Evolutionary conservation across 176 grass and related monocot species (phyloP).

Genomic region (Paspalum notatum): DNA sequence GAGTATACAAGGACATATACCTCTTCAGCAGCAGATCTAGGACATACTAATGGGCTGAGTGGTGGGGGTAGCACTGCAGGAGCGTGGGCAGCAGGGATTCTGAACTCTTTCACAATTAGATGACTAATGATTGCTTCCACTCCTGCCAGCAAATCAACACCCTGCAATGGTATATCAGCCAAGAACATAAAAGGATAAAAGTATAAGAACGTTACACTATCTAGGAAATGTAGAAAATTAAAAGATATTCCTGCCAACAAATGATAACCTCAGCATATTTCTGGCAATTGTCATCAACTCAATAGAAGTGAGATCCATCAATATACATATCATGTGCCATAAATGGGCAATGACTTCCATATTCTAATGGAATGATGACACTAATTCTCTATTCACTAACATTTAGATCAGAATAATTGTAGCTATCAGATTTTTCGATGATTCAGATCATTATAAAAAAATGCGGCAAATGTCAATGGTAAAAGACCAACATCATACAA

Average conservation of each 20-base stretch:
- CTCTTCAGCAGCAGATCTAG: constrained; percentile 94
- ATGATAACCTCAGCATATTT: constrained; percentile 4
- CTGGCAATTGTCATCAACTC: not conserved
- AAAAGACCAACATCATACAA: not conserved
- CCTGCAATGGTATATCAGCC: constrained; percentile 50
- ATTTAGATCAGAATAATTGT: not conserved
- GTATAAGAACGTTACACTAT: not conserved
- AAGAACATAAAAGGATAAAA: not conserved
- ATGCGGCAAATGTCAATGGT: not conserved
- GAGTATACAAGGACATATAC: constrained; percentile 37
- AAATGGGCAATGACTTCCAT: not conserved
- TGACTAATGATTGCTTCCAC: constrained; percentile 94
- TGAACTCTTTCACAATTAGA: constrained; percentile 88
- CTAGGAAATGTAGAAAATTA: not conserved
- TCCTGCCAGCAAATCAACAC: constrained; percentile 87
- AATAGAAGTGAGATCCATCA: not conserved
- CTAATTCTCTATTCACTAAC: constrained; percentile 6
- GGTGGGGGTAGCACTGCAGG: constrained; percentile 65
- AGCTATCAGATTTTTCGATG: not conserved
- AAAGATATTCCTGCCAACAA: not conserved
- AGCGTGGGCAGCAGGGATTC: constrained; percentile 92
- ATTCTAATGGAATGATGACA: not conserved
- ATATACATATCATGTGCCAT: not conserved
- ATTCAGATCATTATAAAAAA: too few species aligned
- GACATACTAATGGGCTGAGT: constrained; percentile 61